Conservation (phyloP, 2,329 filamentous ascomycete species). For the Apiospora arundinis region DNA sequence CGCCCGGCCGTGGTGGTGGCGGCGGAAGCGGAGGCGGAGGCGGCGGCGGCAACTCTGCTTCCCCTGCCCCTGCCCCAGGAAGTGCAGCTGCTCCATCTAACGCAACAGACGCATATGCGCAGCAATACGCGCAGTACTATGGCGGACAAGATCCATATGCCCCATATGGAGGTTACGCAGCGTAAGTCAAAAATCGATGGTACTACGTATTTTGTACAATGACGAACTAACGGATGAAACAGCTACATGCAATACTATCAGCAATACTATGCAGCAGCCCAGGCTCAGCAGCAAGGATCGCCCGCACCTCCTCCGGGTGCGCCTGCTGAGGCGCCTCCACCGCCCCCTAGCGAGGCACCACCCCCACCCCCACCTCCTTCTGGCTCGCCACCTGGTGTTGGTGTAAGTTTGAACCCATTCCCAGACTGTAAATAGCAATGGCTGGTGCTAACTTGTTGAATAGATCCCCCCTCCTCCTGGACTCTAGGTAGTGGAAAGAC, state of each 20-base stretch:
- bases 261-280: conserved; percentile 67
- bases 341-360: conserved; percentile 64
- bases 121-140: conserved; percentile 87
- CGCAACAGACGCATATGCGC: conserved; percentile 68
- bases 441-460: conserved; percentile 28
- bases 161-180: conserved; percentile 86
- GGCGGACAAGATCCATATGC: conserved; percentile 81
- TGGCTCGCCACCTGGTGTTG: conserved; percentile 56
- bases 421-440: conserved; percentile 10
- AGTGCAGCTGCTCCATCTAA: conserved; percentile 50
- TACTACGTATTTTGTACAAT: neutral
- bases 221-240: conserved; percentile 3
- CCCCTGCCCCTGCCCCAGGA: conserved; percentile 50
- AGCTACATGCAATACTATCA: conserved; percentile 76
- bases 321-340: conserved; percentile 60
- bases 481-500: conserved; percentile 42
- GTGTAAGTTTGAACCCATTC: conserved; percentile 66
- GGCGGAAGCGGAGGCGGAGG: conserved; percentile 33
- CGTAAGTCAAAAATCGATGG: conserved; percentile 53
- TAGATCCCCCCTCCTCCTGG: conserved; percentile 64
- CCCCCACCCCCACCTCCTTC: conserved; percentile 62
- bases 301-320: conserved; percentile 54
- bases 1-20: conserved; percentile 38
- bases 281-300: conserved; percentile 54
- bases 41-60: conserved; percentile 44